phyloP scores from a whole-genome alignment of 2,329 filamentous ascomycete genomes.

The Talaromyces sp. region DNA sequence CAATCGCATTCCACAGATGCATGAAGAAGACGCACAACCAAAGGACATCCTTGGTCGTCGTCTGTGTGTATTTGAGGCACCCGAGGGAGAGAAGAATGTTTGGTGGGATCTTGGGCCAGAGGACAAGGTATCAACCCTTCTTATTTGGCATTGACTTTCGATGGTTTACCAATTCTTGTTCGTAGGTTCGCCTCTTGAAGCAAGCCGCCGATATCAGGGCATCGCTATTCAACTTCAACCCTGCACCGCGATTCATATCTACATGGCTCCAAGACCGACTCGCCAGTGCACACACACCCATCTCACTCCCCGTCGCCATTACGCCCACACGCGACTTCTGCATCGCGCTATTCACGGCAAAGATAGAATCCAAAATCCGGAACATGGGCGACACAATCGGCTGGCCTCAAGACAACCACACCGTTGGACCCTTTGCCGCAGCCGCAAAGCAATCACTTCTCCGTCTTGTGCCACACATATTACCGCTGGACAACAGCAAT shows the following conservation, averaged over 20 bases:
- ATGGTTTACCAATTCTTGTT: background rate
- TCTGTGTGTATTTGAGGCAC: background rate
- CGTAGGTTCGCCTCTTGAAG: background rate
- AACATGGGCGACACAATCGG: background rate
- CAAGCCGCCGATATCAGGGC: background rate
- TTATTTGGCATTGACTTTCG: background rate
- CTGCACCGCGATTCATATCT: background rate
- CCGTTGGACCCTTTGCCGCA: background rate
- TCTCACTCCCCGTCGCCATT: background rate
- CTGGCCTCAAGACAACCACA: background rate
- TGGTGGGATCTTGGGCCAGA: background rate
- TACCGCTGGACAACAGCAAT: too few species aligned
- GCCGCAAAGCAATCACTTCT: background rate
- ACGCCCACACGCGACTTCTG: background rate
- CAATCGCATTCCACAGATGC: background rate
- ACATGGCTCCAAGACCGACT: background rate
- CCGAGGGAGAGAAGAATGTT: background rate
- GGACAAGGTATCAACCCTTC: background rate
- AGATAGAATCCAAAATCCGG: background rate
- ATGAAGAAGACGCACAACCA: background rate
- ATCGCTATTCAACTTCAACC: background rate
- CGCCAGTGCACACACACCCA: background rate
- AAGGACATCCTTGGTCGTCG: slow-evolving; percentile 1
- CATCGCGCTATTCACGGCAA: background rate
- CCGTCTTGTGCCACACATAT: background rate